Conservation (phyloP, 495 filamentous ascomycete species). For the Tuber brumale region DNA sequence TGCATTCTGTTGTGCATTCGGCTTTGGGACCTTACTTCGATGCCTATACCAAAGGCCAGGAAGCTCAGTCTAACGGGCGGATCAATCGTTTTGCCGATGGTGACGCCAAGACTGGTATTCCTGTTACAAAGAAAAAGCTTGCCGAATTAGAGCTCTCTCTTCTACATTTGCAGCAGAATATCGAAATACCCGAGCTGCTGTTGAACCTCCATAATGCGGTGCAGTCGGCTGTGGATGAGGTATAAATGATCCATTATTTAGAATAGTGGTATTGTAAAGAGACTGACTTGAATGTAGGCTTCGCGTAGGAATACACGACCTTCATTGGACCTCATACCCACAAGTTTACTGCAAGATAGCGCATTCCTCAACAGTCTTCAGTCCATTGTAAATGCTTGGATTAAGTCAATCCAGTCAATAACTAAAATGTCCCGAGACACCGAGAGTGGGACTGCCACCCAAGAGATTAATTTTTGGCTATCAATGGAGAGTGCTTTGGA, state of each 20-base stretch:
- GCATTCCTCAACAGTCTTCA: constrained; percentile 90
- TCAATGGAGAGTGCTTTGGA: constrained; percentile 89
- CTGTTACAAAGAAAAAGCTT: constrained; percentile 91
- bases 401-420: constrained; percentile 95
- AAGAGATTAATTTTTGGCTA: constrained; percentile 98
- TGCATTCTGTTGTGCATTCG: constrained; percentile 80
- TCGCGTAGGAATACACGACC: constrained; percentile 57
- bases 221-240: constrained; percentile 68
- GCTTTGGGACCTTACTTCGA: constrained; percentile 92
- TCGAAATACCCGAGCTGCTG: constrained; percentile 86
- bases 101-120: constrained; percentile 77
- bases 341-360: constrained; percentile 67
- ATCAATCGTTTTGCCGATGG: constrained; percentile 54
- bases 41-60: constrained; percentile 79
- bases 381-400: constrained; percentile 90
- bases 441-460: constrained; percentile 78
- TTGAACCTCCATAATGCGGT: constrained; percentile 81
- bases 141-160: constrained; percentile 87
- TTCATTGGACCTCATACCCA: constrained; percentile 67
- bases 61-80: constrained; percentile 58
- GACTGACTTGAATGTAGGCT: constrained; percentile 45
- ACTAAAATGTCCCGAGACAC: constrained; percentile 89
- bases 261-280: neutral
- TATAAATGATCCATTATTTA: constrained; percentile 13
- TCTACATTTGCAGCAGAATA: constrained; percentile 88